Evolutionary conservation across 2,329 filamentous ascomycete species (phyloP).

Genomic region (Ophiostoma populinum): DNA sequence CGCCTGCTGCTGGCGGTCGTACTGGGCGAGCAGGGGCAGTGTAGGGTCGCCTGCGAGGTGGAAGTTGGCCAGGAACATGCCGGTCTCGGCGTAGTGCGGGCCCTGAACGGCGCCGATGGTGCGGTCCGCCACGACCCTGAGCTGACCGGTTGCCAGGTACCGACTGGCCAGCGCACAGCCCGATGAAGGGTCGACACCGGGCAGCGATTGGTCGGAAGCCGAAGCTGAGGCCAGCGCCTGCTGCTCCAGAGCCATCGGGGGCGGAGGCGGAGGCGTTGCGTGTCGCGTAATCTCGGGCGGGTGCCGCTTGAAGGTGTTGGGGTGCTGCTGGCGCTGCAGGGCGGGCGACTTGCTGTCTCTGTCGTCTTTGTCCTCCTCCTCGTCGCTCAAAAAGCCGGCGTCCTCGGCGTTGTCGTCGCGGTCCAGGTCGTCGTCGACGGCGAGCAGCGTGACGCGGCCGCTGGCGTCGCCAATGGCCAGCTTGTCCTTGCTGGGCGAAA

Average conservation of each 20-base stretch:
- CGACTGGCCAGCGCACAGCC: not conserved
- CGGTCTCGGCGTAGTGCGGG: constrained; percentile 28
- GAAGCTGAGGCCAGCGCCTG: too few relatives aligned
- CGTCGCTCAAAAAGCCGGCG: constrained; percentile 9
- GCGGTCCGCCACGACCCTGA: constrained; percentile 26
- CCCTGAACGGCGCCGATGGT: constrained; percentile 40
- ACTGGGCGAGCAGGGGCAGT: constrained; percentile 26
- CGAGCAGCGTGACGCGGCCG: constrained; percentile 39
- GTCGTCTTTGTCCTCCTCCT: not conserved
- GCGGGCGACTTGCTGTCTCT: not conserved
- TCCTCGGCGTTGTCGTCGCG: constrained; percentile 6
- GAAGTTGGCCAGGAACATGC: constrained; percentile 29
- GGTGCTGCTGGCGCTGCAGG: not conserved
- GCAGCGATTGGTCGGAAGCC: too few relatives aligned
- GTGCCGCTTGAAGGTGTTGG: constrained; percentile 25
- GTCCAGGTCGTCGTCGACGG: constrained; percentile 25
- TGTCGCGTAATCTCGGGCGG: constrained; percentile 31
- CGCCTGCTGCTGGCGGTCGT: constrained; percentile 27
- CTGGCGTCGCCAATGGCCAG: constrained; percentile 44
- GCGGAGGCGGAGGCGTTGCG: constrained; percentile 27
- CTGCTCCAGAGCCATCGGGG: constrained; percentile 14
- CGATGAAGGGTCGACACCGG: too few relatives aligned
- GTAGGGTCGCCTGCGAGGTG: constrained; percentile 27
- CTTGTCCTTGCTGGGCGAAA: constrained; percentile 36
- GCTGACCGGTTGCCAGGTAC: constrained; percentile 23